Conservation (phyloP, 2,329 filamentous ascomycete genomes). For the Cladosporium phlei region DNA sequence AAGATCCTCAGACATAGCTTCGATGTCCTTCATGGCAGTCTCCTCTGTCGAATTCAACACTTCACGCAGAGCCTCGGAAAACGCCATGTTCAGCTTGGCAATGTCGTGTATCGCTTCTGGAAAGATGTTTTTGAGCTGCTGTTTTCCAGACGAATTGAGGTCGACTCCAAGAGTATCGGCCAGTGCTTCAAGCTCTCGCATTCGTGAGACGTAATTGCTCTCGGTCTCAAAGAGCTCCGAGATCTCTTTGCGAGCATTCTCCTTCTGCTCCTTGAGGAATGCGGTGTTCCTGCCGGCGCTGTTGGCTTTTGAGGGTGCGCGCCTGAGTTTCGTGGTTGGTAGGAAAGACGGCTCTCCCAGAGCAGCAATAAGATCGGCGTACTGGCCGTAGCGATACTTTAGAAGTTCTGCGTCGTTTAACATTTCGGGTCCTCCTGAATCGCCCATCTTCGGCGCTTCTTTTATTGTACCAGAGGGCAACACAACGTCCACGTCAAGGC, state of each 20-base stretch:
- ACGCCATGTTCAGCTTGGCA: slow-evolving; percentile 72
- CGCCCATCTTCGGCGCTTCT: slow-evolving; percentile 18
- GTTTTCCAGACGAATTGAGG: slow-evolving; percentile 69
- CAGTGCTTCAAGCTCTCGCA: slow-evolving; percentile 72
- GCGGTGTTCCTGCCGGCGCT: slow-evolving; percentile 71
- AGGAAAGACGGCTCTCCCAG: slow-evolving; percentile 83
- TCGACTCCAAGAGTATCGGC: slow-evolving; percentile 76
- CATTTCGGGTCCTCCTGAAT: slow-evolving; percentile 23
- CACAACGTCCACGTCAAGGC: slow-evolving; percentile 82
- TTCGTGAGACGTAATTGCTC: slow-evolving; percentile 72
- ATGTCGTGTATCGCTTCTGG: slow-evolving; percentile 76
- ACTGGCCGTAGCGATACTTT: slow-evolving; percentile 70
- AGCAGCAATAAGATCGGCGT: slow-evolving; percentile 69
- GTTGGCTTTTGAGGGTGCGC: slow-evolving; percentile 81
- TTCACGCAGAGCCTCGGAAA: slow-evolving; percentile 69
- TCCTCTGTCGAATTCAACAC: slow-evolving; percentile 81
- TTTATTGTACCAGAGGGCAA: slow-evolving; percentile 70
- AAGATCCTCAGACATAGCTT: slow-evolving; percentile 45
- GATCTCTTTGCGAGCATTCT: slow-evolving; percentile 81
- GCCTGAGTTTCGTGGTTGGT: slow-evolving; percentile 75
- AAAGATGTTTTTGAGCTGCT: slow-evolving; percentile 69
- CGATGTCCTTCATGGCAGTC: slow-evolving; percentile 71
- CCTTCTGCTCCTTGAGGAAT: slow-evolving; percentile 76
- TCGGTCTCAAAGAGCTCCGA: slow-evolving; percentile 89
- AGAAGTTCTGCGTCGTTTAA: slow-evolving; percentile 27